phyloP scores from a whole-genome alignment of 768 basidiomycete species.

The Trametes villosa region DNA sequence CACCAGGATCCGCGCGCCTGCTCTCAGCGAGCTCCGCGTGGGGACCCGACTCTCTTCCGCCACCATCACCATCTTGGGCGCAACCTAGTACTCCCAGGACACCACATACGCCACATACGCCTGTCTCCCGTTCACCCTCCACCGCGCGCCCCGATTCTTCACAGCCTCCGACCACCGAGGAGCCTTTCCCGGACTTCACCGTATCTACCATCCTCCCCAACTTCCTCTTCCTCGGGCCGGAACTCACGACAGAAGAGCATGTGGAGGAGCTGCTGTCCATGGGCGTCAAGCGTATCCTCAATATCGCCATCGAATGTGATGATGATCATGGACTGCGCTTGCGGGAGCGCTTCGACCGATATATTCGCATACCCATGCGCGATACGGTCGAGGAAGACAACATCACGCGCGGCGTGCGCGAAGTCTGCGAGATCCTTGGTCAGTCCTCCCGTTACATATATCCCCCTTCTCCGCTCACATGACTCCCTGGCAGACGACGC shows the following conservation, averaged over 20 bases:
- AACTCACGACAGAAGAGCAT: conserved; percentile 75
- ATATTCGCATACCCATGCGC: conserved; percentile 88
- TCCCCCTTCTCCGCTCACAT: conserved; percentile 1
- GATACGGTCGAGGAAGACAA: conserved; percentile 96
- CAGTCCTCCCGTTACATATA: conserved; percentile 33
- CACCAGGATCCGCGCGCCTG: conserved; percentile 55
- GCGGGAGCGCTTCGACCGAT: conserved; percentile 76
- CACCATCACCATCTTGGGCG: conserved; percentile 34
- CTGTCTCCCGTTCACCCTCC: conserved; percentile 56
- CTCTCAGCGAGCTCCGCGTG: conserved; percentile 38
- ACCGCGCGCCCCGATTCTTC: conserved; percentile 69
- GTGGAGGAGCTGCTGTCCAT: conserved; percentile 71
- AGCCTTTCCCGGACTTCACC: conserved; percentile 67
- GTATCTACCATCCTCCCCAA: conserved; percentile 90
- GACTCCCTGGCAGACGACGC: conserved; percentile 73
- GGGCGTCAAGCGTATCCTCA: conserved; percentile 87
- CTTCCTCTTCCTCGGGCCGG: conserved; percentile 91
- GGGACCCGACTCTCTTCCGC: conserved; percentile 33
- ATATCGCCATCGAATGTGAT: conserved; percentile 91
- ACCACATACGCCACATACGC: conserved; percentile 41
- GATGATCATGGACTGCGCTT: conserved; percentile 76
- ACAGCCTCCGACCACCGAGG: conserved; percentile 58
- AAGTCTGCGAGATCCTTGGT: conserved; percentile 90
- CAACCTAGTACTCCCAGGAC: conserved; percentile 43
- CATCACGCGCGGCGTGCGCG: conserved; percentile 77